Evolutionary conservation across 2,329 filamentous ascomycete genomes (phyloP).

Genomic region (Cladosporium sp.): DNA sequence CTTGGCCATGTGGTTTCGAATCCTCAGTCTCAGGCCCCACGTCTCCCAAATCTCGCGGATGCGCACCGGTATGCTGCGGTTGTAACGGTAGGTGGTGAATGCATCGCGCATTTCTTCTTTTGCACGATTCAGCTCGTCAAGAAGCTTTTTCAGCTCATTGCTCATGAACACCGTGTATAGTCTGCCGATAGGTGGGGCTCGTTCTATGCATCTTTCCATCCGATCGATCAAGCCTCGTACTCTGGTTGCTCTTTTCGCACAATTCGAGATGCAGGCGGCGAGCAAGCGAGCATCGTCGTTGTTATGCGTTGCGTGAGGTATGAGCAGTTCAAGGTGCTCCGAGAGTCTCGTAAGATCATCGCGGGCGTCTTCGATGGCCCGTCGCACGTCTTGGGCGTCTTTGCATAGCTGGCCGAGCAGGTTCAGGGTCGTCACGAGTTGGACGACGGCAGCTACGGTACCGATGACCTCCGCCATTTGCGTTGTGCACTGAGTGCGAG

Average conservation of each 20-base stretch:
- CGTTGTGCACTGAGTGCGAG: neutral
- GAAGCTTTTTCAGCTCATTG: slow-evolving; percentile 8
- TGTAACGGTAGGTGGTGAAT: neutral
- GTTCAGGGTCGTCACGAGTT: slow-evolving; percentile 5
- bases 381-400: slow-evolving; percentile 4
- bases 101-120: slow-evolving; percentile 2
- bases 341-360: slow-evolving; percentile 12
- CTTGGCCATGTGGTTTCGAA: neutral
- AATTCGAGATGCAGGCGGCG: neutral
- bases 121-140: slow-evolving; percentile 19
- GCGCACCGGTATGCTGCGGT: neutral
- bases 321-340: neutral
- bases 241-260: neutral
- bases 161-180: slow-evolving; percentile 13
- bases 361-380: neutral
- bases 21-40: neutral
- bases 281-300: slow-evolving; percentile 3
- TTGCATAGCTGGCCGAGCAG: slow-evolving; percentile 8
- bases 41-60: neutral
- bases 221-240: neutral
- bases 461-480: slow-evolving; percentile 19
- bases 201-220: neutral
- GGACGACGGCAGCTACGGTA: slow-evolving; percentile 17
- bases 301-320: neutral
- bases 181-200: neutral